A percentile compares a stretch with the other conserved stretches of the same genome.
phyloP scores from a whole-genome alignment of 2,329 filamentous ascomycete species.

The Xylaria sp. region DNA sequence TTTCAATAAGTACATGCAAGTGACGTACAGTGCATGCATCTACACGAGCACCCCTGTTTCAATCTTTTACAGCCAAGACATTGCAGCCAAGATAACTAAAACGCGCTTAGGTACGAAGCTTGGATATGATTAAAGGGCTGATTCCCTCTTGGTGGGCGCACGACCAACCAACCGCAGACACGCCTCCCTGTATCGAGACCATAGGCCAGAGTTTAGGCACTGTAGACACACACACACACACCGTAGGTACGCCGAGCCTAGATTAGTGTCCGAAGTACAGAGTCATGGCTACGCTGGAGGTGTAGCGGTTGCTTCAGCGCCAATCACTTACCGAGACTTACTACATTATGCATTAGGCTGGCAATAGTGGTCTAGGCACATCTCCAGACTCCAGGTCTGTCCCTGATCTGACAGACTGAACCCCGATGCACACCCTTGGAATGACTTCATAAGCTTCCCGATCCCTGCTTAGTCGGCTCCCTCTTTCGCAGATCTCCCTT shows the following conservation, averaged over 20 bases:
- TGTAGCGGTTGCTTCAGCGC: background rate
- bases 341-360: background rate
- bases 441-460: background rate
- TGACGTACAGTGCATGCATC: background rate
- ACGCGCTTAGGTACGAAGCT: constrained; percentile 15
- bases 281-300: background rate
- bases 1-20: background rate
- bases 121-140: constrained; percentile 9
- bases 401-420: no score
- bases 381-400: no score
- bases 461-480: constrained; percentile 29
- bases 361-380: background rate
- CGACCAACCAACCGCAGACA: constrained; percentile 32
- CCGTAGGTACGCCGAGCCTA: background rate
- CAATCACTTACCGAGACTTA: background rate
- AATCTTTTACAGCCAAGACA: background rate
- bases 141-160: constrained; percentile 2
- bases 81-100: constrained; percentile 16
- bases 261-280: background rate
- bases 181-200: background rate
- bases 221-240: background rate
- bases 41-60: constrained; percentile 20
- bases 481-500: constrained; percentile 31
- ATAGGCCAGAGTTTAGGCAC: background rate
- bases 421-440: no score